phyloP scores from a whole-genome alignment of 352 stramenopile genomes.

The Globisporangium okanoganense region DNA sequence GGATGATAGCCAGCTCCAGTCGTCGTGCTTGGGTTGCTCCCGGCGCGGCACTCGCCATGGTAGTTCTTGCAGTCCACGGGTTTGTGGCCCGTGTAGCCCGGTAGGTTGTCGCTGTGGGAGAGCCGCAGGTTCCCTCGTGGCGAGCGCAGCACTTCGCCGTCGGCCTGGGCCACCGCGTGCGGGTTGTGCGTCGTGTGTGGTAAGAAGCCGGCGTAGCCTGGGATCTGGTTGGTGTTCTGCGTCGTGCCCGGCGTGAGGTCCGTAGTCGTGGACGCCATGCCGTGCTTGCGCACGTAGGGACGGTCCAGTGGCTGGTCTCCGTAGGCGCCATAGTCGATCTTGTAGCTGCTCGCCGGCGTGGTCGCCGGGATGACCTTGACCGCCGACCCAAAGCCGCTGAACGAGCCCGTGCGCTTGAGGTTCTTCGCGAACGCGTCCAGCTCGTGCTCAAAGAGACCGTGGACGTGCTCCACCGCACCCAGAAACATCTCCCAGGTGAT shows the following conservation, averaged over 20 bases:
- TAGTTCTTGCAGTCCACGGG: conserved; percentile 77
- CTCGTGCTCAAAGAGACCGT: conserved; percentile 35
- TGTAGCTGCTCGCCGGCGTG: conserved; percentile 65
- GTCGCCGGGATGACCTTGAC: conserved; percentile 48
- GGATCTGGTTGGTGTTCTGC: conserved; percentile 77
- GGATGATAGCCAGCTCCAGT: conserved; percentile 58
- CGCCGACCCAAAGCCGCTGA: conserved; percentile 12
- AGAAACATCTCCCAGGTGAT: conserved; percentile 55
- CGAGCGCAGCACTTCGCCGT: conserved; percentile 34
- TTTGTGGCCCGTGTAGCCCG: conserved; percentile 81
- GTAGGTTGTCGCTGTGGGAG: conserved; percentile 79
- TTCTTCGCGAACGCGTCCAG: conserved; percentile 19
- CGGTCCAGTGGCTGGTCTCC: conserved; percentile 53
- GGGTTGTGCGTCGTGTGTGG: conserved; percentile 54
- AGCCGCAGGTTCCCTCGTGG: conserved; percentile 52
- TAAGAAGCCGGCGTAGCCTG: conserved; percentile 75
- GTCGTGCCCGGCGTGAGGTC: conserved; percentile 69
- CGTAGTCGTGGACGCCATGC: conserved; percentile 75
- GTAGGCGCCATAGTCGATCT: conserved; percentile 70
- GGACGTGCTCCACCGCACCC: conserved; percentile 34
- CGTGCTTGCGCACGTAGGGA: conserved; percentile 67
- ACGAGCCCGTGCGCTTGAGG: conserved; percentile 16
- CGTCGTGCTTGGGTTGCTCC: conserved; percentile 51
- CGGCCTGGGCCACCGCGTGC: conserved; percentile 48
- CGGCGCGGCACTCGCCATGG: conserved; percentile 61